These are phyloP conservation scores for Emergomyces orientalis DNA, from an alignment of 2,329 filamentous ascomycete species.

Conservation along the genomic window DNA sequence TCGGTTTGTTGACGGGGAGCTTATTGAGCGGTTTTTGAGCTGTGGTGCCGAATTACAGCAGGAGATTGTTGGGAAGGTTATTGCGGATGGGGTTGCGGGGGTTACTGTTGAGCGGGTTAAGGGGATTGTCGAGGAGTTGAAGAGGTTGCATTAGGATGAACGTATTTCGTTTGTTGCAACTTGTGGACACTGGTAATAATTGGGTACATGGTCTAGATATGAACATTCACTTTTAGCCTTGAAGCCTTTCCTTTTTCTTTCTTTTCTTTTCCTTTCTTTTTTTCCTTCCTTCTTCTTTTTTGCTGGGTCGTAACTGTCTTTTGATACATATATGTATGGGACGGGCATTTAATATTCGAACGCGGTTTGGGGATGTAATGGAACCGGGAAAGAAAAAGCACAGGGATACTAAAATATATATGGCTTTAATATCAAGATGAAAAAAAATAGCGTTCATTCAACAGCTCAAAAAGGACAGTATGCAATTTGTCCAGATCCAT, in stretches of 20 bases:
- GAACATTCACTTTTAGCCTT: background rate
- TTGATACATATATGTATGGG: background rate
- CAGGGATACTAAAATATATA: background rate
- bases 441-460: background rate
- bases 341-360: background rate
- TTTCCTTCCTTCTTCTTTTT: background rate
- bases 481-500: background rate
- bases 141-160: slow-evolving; percentile 39
- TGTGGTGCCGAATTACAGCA: slow-evolving; percentile 51
- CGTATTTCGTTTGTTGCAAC: background rate
- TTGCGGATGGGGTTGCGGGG: slow-evolving; percentile 45
- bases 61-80: slow-evolving; percentile 44
- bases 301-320: background rate
- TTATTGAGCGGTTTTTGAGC: slow-evolving; percentile 77
- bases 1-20: slow-evolving; percentile 84
- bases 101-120: slow-evolving; percentile 50
- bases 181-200: background rate
- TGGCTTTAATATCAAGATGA: background rate
- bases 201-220: background rate
- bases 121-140: slow-evolving; percentile 51
- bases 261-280: background rate
- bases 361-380: background rate
- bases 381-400: background rate
- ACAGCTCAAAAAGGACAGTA: background rate
- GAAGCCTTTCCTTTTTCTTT: background rate